phyloP scores from a whole-genome alignment of 768 basidiomycete genomes.

The Boletus subparvulus region DNA sequence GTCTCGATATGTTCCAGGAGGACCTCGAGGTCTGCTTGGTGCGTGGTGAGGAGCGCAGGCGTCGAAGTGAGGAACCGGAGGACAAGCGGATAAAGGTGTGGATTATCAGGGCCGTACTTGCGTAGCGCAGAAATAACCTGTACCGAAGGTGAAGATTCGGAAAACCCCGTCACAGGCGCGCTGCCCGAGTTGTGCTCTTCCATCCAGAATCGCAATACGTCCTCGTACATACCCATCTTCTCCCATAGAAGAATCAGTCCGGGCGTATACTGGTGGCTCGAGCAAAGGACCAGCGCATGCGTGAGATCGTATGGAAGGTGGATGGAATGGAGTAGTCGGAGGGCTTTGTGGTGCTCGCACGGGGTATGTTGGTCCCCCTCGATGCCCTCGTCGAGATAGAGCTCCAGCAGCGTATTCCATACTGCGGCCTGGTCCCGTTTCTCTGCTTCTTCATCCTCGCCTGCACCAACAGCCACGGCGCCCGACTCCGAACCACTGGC shows the following conservation, averaged over 20 bases:
- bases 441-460: slow-evolving; percentile 50
- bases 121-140: slow-evolving; percentile 71
- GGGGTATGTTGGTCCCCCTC: slow-evolving; percentile 22
- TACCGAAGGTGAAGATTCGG: slow-evolving; percentile 34
- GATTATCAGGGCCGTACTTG: slow-evolving; percentile 69
- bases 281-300: slow-evolving; percentile 94
- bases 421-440: slow-evolving; percentile 75
- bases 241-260: slow-evolving; percentile 94
- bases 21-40: slow-evolving; percentile 65
- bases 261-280: slow-evolving; percentile 73
- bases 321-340: slow-evolving; percentile 63
- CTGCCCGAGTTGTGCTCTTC: slow-evolving; percentile 46
- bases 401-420: slow-evolving; percentile 94
- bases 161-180: slow-evolving; percentile 16
- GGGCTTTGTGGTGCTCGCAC: slow-evolving; percentile 54
- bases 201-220: slow-evolving; percentile 92
- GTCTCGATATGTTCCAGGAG: slow-evolving; percentile 79
- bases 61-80: slow-evolving; percentile 87
- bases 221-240: slow-evolving; percentile 93
- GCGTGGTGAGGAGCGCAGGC: slow-evolving; percentile 66
- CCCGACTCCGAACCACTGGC: slow-evolving; percentile 8
- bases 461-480: slow-evolving; percentile 12
- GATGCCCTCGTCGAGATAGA: slow-evolving; percentile 64
- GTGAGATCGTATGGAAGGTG: slow-evolving; percentile 78
- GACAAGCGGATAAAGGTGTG: slow-evolving; percentile 82